Evolutionary conservation across 139 green algal genomes (phyloP), one percentile per base, ranked within the genome.

Genomic region (Mychonastes homosphaera): DNA sequence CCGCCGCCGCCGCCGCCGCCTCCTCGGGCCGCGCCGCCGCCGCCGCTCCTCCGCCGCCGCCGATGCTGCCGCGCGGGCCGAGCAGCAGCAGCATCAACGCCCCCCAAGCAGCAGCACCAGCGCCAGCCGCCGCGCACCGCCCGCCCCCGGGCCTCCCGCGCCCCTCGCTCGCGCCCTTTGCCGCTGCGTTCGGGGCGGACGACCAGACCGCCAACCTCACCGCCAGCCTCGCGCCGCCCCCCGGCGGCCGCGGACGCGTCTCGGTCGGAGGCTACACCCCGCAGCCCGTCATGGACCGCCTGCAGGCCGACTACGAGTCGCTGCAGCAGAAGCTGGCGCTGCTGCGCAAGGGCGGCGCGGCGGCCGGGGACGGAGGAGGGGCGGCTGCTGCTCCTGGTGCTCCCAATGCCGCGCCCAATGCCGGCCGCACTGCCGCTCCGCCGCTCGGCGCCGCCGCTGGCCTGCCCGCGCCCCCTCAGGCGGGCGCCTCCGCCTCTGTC

Each of bases 271-370:
- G 38, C 29, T 30, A 26, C 35, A 47, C 33, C 39, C 38, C 39
- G 1, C 38, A 62, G 34, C 58, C 57, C 18, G 50, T 50, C 13
- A 67, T 67, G 61, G 61, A 67, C 38, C 60, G 61, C 28, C 51
- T 67, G n/a, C 61, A 67, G 10, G 53, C 28, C 33, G 61, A 67
- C 39, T 67, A 67, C 61, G 61, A 67, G 23, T 50, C 61, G 29
- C 39, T 67, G 29, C 61, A 67, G 41, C 61, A 67, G 40, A 67
- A 61, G 51, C 41, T 67, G 23, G 61, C 61, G 4, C 30, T 61
- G 39, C 50, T 67, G n/a, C n/a, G n/a, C 21, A 67, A 67, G 50
- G 39, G 61, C 15, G 61, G 54, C 40, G 53, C 53, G 19, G 39
- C n/a, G 40, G 61, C 51, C 27, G 33, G 18, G 27, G 48, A 13